Base-by-base conservation (phyloP, 257 asterid genomes). In the Penstemon davidsonii region DNA sequence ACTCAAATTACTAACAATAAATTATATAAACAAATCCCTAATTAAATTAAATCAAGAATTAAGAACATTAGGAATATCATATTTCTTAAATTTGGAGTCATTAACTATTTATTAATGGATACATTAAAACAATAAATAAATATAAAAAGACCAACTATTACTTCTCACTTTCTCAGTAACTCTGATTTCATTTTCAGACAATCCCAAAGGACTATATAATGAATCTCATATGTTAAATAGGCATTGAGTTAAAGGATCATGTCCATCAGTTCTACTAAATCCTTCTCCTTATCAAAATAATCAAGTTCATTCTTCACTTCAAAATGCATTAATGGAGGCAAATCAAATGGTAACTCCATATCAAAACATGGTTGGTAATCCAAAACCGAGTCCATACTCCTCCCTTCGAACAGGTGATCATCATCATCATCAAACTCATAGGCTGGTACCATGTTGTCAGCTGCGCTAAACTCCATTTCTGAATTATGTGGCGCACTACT, bases 301-400 rank as follows among this genome's bases (percentile, higher is more conserved):
- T 67, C 78, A 39, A 66, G 54, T 68, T 77, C 81, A 55, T 73
- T 55, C 76, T 72, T 75, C 69, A 62, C 76, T 76, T 62, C 80
- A 64, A 62, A 62, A 33, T 54, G 78, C 78, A 77, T 58, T 71
- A 77, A 50, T 60, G 75, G 78, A 71, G 79, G 76, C 73, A 73
- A 60, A 13, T 75, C 85, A 70, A 70, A 75, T 44, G 78, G 76
- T 70, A 71, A 55, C 70, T 69, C 86, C 3, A 59, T 67, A 15
- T 68, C 82, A 61, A 66, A 77, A 11, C 70, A 71, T 3, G 64
- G 13, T 45, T 61, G 71, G 5, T 60, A 60, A 39, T 77, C 78
- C 76, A 79, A 52, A 58, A 71, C 74, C 3, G 71, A 61, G 5
- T 75, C 80, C 70, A 79, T 71, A 66, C 66, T 60, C 43, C 72